These are phyloP conservation scores for Immersiella caudata DNA, from an alignment of 495 filamentous ascomycete species.

Conservation along the genomic window DNA sequence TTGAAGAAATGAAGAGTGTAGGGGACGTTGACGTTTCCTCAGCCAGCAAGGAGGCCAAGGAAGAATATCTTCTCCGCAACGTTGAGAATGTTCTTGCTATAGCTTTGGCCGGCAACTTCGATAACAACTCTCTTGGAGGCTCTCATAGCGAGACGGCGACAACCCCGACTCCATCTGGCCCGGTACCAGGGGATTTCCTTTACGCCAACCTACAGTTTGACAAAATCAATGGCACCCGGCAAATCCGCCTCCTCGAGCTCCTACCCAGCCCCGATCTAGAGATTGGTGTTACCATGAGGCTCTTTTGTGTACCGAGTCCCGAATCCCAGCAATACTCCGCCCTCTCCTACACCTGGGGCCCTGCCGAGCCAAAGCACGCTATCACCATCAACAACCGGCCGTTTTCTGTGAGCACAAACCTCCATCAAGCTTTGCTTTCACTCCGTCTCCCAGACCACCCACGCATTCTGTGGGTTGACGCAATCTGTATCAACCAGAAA, in stretches of 20 bases:
- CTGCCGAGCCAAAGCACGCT: background rate
- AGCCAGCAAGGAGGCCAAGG: background rate
- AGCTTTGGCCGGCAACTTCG: background rate
- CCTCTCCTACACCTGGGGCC: background rate
- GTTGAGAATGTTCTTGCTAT: background rate
- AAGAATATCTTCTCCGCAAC: background rate
- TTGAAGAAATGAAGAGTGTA: background rate
- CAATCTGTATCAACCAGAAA: slow-evolving; percentile 1
- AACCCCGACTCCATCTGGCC: too few species aligned
- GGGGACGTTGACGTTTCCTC: background rate
- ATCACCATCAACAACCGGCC: background rate
- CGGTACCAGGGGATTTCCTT: background rate
- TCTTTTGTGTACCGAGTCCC: background rate
- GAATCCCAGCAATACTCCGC: background rate
- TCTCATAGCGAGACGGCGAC: too few species aligned
- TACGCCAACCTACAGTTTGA: background rate
- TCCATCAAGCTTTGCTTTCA: background rate
- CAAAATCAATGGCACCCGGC: background rate
- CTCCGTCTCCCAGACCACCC: background rate
- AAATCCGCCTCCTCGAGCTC: background rate
- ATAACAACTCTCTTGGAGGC: background rate
- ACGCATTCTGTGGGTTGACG: background rate
- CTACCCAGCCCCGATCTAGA: background rate
- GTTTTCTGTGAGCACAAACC: background rate
- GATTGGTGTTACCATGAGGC: background rate